Conservation (phyloP, 495 filamentous ascomycete genomes). For the Podospora australis region DNA sequence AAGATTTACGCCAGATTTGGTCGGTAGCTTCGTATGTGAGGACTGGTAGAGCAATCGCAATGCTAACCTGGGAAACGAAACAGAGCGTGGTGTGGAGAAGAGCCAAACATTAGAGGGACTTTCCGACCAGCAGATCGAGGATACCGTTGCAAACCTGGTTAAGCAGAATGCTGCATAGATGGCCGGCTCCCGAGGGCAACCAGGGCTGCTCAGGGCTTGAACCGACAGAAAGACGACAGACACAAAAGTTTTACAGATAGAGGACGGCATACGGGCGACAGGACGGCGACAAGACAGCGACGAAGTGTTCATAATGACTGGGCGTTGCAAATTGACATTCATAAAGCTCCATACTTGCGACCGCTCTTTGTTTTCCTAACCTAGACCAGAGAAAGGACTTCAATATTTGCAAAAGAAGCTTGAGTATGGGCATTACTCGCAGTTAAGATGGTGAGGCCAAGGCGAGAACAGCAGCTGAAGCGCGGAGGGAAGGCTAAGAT, state of each 20-base stretch:
- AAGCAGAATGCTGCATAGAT: constrained; percentile 32
- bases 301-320: constrained; percentile 6
- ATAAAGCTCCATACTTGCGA: not conserved
- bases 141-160: constrained; percentile 73
- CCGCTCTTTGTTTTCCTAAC: too few relatives aligned
- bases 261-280: not conserved
- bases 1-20: constrained; percentile 90
- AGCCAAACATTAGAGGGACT: constrained; percentile 74
- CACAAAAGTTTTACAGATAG: too few relatives aligned
- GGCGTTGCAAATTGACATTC: constrained; percentile 9
- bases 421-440: too few relatives aligned
- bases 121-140: constrained; percentile 87
- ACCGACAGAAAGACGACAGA: too few relatives aligned
- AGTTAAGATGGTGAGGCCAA: too few relatives aligned
- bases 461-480: too few relatives aligned
- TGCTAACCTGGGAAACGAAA: not conserved
- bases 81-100: constrained; percentile 86
- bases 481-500: too few relatives aligned
- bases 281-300: not conserved
- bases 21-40: constrained; percentile 37
- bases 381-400: too few relatives aligned
- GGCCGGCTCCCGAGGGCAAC: too few relatives aligned
- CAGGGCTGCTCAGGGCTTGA: too few relatives aligned
- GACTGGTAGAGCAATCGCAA: not conserved
- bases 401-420: too few relatives aligned